Base-by-base conservation (phyloP, 306 rosid genomes). In the Astragalus membranaceus region DNA sequence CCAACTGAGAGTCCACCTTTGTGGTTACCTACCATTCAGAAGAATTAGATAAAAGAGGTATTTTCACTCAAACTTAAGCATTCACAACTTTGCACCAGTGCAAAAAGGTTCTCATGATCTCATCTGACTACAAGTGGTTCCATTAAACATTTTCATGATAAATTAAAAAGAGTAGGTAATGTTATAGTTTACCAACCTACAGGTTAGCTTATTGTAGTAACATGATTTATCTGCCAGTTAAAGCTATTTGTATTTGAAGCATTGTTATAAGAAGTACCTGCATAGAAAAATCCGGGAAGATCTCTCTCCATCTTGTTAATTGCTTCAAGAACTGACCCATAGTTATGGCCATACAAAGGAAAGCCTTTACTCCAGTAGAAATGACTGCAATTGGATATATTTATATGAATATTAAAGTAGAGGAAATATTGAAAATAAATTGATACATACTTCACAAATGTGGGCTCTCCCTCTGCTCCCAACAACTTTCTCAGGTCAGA, bases 381-480 rank as follows among this genome's bases (percentile, higher is more conserved):
- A 87, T 90, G 98, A 64, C 96, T 90, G 93, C 69, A 83, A 83
- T 74, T 60, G 61, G 65, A 82, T 43, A 71, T 36, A 59, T 17
- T 64, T 74, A 64, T 75, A 66, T 82, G 50, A 64, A 26, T 13
- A 48, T 13, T 14, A 36, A 73, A 70, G 10, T 58, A 65, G 62
- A 75, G 20, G 46, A 61, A 50, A 49, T 7, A 33, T 29, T 26
- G 67, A 66, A 29, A 81, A 51, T 13, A 64, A 69, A 49, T 63
- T 43, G 67, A 36, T 69, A 15, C 73, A 47, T 88, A 93, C 98
- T 88, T 90, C 68, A 88, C 80, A 59, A 88, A 93, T 23, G 89
- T 65, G 23, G 98, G 96, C 72, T 90, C 90, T 62, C 96, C 98
- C 67, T 90, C 93, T 29, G 85, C 96, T 85, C 96, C 98, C 79